Evolutionary conservation across 805 yeast species (phyloP), one percentile per base, ranked within the genome.

Genomic region (Candida caryicola): DNA sequence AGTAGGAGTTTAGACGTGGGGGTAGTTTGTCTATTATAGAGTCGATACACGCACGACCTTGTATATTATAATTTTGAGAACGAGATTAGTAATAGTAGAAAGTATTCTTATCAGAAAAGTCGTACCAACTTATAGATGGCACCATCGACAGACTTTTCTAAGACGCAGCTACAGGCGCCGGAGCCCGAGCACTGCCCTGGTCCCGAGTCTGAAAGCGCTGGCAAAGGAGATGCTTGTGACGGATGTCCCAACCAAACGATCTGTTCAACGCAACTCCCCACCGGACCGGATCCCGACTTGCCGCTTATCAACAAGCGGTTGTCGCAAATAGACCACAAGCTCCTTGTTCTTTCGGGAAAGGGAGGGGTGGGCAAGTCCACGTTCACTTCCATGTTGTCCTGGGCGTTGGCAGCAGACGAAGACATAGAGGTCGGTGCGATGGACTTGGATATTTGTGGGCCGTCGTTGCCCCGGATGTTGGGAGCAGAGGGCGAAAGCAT

Each of bases 101-200:
- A n/a, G n/a, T n/a, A n/a, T n/a, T n/a, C n/a, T n/a, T n/a, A n/a
- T n/a, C n/a, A n/a, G n/a, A n/a, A n/a, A n/a, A n/a, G n/a, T n/a
- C n/a, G n/a, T n/a, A n/a, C n/a, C n/a, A n/a, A n/a, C n/a, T n/a
- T n/a, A n/a, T n/a, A n/a, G n/a, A 40, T 40, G 41, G 13, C 37
- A 8, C 41, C 44, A n/a, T 31, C 37, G 10, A 31, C 26, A 25
- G 33, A 37, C 30, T 31, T 38, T 17, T 30, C 35, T 5, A 37
- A 50, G 17, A 34, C 48, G 34, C 48, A 53, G 30, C 52, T 66
- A 17, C 49, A 71, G 39, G 86, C 81, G 0, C 89, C 93, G 0
- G 95, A 84, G 54, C 98, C 99, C 1, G 97, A 89, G 56, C 98
- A 93, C 61, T 93, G 99, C 66, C 99, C 99, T 0, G 99, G 99